Percentiles rank a stretch among this genome's conserved stretches.
Evolutionary conservation across 352 stramenopile species (phyloP).

Genomic region (Globisporangium spiculum): DNA sequence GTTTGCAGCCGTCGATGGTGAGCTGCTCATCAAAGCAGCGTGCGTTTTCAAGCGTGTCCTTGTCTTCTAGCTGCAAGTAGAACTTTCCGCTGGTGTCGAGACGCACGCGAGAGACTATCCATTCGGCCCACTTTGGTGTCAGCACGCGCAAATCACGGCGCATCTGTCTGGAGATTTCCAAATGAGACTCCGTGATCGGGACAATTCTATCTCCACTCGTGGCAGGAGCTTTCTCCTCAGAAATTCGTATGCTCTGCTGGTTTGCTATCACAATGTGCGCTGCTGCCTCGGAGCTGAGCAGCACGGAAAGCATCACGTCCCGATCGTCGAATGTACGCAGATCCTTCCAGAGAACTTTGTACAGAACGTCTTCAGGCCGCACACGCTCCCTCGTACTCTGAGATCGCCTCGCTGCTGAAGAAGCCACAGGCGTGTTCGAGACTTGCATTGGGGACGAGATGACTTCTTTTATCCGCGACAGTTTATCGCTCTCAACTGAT

Average conservation of each 20-base stretch:
- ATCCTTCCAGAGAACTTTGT: slow-evolving; percentile 50
- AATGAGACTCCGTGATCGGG: slow-evolving; percentile 13
- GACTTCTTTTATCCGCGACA: neutral
- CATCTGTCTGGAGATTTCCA: slow-evolving; percentile 24
- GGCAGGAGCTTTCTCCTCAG: neutral
- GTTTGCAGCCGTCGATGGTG: slow-evolving; percentile 8
- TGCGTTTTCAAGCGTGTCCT: slow-evolving; percentile 9
- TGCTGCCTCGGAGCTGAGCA: slow-evolving; percentile 36
- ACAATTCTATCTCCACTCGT: slow-evolving; percentile 14
- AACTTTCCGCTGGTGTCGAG: slow-evolving; percentile 21
- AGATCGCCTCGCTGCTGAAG: neutral
- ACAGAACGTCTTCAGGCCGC: slow-evolving; percentile 20
- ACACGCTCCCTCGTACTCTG: neutral
- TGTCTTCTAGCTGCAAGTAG: slow-evolving; percentile 29
- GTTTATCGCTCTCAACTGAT: neutral
- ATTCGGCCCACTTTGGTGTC: slow-evolving; percentile 36
- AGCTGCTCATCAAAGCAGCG: slow-evolving; percentile 25
- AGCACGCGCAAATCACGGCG: slow-evolving; percentile 31
- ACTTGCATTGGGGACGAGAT: neutral
- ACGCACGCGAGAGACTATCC: slow-evolving; percentile 30
- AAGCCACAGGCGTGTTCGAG: neutral
- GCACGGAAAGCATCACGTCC: slow-evolving; percentile 25
- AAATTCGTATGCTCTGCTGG: neutral
- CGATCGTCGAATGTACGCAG: slow-evolving; percentile 17
- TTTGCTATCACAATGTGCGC: slow-evolving; percentile 21